Evolutionary conservation across 1,284 basidiomycete species (phyloP), one percentile per base, ranked within the genome.

Genomic region (Apiotrichum montevideense): DNA sequence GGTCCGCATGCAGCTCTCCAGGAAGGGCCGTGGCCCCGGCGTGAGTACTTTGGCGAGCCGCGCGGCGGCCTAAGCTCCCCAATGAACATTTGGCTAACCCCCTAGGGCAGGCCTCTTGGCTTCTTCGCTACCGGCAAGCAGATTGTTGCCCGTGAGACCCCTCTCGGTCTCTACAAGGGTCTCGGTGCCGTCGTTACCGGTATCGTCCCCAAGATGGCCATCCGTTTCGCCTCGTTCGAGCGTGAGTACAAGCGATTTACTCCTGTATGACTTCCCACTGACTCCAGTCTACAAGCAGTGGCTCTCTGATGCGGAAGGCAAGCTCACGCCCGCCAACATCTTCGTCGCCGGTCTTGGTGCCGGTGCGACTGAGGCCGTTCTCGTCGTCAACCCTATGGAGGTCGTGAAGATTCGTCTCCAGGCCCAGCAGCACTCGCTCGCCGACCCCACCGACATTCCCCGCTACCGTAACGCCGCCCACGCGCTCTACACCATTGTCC

Each of bases 201-300:
- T 35, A 99, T 99, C 74, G 92, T 98, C 2, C 96, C 96, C 4
- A 99, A 99, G 80, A 99, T 99, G 96, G 93, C 93, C 52, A 98
- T 95, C 72, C 89, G 96, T 44, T 99, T 98, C 76, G 94, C 96
- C 42, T 91, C 88, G 74, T 99, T 99, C 74, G 95, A 98, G 79
- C 80, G 76, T 77, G 55, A 68, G 75, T 66, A 39, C 8, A 51
- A 40, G 37, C n/a, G n/a, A n/a, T 14, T 1, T 21, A 11, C 33
- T 10, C 9, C 43, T 33, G 35, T 21, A n/a, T 8, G 33, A 21
- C 33, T 21, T 11, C 13, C 8, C 11, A 48, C 3, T 13, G 6
- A 11, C 15, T 34, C 1, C 50, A 78, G 76, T 84, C 55, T 99
- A 99, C 83, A 96, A 97, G 78, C 81, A 77, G 0, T 84, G 83